These are phyloP conservation scores for Cladorrhinum sp. DNA, from an alignment of 2,329 filamentous ascomycete genomes.

Conservation along the genomic window DNA sequence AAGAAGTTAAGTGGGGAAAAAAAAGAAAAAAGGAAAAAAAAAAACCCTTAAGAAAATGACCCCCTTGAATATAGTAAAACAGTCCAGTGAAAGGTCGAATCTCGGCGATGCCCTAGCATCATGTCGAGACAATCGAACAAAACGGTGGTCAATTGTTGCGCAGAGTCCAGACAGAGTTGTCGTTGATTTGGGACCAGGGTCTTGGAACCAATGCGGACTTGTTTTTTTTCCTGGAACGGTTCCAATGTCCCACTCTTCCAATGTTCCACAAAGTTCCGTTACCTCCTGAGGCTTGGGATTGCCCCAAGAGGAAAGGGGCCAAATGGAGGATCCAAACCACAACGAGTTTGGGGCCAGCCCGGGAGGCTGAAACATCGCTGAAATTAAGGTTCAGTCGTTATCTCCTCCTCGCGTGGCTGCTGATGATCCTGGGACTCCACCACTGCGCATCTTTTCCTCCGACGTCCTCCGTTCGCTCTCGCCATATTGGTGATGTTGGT, in stretches of 20 bases:
- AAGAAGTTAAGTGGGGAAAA: neutral
- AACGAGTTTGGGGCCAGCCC: constrained; percentile 18
- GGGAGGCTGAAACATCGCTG: constrained; percentile 31
- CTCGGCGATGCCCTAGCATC: neutral
- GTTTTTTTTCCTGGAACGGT: neutral
- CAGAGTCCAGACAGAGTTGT: neutral
- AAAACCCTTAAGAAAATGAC: neutral
- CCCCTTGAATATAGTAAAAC: neutral
- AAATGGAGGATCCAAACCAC: constrained; percentile 11
- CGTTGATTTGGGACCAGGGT: neutral
- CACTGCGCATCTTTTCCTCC: constrained; percentile 37
- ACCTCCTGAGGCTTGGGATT: constrained; percentile 5
- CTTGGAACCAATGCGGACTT: neutral
- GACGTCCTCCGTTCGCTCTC: constrained; percentile 33
- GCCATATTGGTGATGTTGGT: constrained; percentile 21
- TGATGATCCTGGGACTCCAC: constrained; percentile 32
- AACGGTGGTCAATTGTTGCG: constrained; percentile 7
- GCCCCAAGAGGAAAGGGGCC: constrained; percentile 18
- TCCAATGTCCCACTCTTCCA: constrained; percentile 2
- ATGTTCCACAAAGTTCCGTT: constrained; percentile 3
- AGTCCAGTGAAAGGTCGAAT: neutral
- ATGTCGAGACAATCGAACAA: neutral
- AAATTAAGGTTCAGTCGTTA: constrained; percentile 33
- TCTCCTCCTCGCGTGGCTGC: constrained; percentile 32
- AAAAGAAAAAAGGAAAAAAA: constrained; percentile 5